Percentiles rank a stretch among this genome's conserved stretches.
These are phyloP conservation scores for Diplocarpon rosae DNA, from an alignment of 2,329 filamentous ascomycete species.

Conservation along the genomic window DNA sequence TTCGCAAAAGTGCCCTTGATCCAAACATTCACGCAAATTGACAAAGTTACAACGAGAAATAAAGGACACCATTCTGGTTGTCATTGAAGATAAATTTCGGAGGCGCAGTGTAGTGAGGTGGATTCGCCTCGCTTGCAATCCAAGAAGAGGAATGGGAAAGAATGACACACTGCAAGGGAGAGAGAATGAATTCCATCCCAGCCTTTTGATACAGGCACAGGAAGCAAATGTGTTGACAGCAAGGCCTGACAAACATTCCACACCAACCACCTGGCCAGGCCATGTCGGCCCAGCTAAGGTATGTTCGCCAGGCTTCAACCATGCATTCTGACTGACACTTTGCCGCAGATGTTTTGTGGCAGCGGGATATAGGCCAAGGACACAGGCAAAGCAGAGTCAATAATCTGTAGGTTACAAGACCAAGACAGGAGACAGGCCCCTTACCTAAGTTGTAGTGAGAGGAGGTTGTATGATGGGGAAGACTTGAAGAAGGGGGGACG, in stretches of 20 bases:
- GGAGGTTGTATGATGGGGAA: too few relatives aligned
- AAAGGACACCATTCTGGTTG: slow-evolving; percentile 7
- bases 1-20: too few relatives aligned
- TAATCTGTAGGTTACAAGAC: too few relatives aligned
- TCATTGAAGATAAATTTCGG: slow-evolving; percentile 15
- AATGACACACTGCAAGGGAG: slow-evolving; percentile 19
- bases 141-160: slow-evolving; percentile 6
- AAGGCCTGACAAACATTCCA: slow-evolving; percentile 1
- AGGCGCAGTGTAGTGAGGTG: slow-evolving; percentile 18
- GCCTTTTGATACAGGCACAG: slow-evolving; percentile 1
- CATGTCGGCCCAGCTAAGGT: background rate
- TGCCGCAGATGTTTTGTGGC: too few relatives aligned
- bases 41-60: slow-evolving; percentile 7
- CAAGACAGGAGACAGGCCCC: too few relatives aligned
- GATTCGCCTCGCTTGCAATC: slow-evolving; percentile 21
- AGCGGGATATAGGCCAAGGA: too few relatives aligned
- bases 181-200: slow-evolving; percentile 1
- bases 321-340: too few relatives aligned
- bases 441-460: too few relatives aligned
- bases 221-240: background rate
- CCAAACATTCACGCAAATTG: background rate
- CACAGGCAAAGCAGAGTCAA: too few relatives aligned
- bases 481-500: too few relatives aligned
- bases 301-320: background rate
- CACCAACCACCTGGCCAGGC: background rate